A percentile compares a stretch with the other conserved stretches of the same genome.
These are phyloP conservation scores for Epichloe elymi DNA, from an alignment of 2,329 filamentous ascomycete genomes.

Conservation along the genomic window DNA sequence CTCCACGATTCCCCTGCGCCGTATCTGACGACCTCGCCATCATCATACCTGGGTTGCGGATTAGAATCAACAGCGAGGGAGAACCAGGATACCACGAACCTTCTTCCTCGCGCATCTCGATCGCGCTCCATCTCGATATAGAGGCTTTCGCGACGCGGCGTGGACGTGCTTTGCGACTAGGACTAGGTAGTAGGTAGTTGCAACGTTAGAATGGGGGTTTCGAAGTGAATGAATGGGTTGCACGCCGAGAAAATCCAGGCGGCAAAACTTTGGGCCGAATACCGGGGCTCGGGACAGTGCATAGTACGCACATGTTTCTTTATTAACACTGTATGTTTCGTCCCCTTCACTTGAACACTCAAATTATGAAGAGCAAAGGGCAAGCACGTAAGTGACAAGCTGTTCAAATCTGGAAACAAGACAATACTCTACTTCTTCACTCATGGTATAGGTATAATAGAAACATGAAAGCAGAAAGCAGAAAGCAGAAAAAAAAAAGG, in stretches of 20 bases:
- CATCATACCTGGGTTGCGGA: constrained; percentile 36
- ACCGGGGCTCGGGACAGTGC: not conserved
- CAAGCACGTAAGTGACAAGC: not conserved
- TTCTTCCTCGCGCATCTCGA: constrained; percentile 21
- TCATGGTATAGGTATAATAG: not conserved
- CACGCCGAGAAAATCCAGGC: not conserved
- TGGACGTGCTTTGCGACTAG: not conserved
- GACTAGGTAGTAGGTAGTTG: not conserved
- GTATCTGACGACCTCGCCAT: constrained; percentile 48
- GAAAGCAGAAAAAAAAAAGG: too few species aligned
- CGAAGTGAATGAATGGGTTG: too few species aligned
- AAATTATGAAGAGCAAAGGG: too few species aligned
- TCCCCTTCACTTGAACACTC: too few species aligned
- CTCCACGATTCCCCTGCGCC: constrained; percentile 49
- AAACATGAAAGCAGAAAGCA: not conserved
- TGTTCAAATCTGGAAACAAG: too few species aligned
- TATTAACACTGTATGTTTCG: not conserved
- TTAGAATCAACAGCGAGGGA: constrained; percentile 1
- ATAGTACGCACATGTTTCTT: not conserved
- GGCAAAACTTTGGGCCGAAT: not conserved
- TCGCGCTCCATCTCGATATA: constrained; percentile 22
- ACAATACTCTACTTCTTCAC: not conserved
- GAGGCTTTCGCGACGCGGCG: not conserved
- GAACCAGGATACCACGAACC: constrained; percentile 12
- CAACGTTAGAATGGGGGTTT: not conserved